Percentiles rank a stretch among this genome's conserved stretches.
These are phyloP conservation scores for Ogataea methanolica DNA, from an alignment of 805 yeast species.

Conservation along the genomic window DNA sequence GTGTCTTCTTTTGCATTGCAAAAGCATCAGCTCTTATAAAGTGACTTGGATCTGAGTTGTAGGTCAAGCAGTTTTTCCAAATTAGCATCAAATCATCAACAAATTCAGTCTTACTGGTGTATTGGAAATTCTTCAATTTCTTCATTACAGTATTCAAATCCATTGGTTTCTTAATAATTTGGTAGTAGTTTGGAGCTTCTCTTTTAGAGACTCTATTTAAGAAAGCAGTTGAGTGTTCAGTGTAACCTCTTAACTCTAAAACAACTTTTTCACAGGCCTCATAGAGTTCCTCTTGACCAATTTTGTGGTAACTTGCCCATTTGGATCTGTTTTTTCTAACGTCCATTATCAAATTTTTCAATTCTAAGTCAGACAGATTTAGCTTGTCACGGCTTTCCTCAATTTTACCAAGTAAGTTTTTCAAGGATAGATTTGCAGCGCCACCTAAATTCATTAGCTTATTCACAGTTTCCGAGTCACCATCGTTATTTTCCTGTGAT, in stretches of 20 bases:
- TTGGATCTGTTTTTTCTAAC: constrained; percentile 93
- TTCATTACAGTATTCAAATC: constrained; percentile 92
- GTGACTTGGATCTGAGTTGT: constrained; percentile 93
- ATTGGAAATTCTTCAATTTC: constrained; percentile 77
- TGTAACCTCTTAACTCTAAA: constrained; percentile 79
- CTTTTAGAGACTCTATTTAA: constrained; percentile 93
- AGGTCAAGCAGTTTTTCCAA: constrained; percentile 91
- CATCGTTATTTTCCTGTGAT: constrained; percentile 10
- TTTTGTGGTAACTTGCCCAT: constrained; percentile 94
- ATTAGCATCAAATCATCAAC: constrained; percentile 94
- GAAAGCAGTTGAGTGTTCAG: constrained; percentile 96
- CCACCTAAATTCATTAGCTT: constrained; percentile 40
- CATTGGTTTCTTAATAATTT: constrained; percentile 90
- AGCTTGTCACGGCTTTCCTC: constrained; percentile 77
- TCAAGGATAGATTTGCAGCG: constrained; percentile 72
- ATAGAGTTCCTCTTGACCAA: constrained; percentile 96
- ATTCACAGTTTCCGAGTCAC: constrained; percentile 24
- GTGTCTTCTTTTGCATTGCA: constrained; percentile 91
- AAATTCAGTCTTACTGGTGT: constrained; percentile 79
- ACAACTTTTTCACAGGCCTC: constrained; percentile 98
- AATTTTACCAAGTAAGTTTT: constrained; percentile 73
- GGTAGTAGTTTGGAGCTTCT: constrained; percentile 96
- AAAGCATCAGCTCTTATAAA: constrained; percentile 86
- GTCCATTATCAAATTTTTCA: constrained; percentile 81
- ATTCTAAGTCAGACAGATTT: constrained; percentile 72